Conservation (phyloP, 441 rosid genomes). For the Omphalea diandra region DNA sequence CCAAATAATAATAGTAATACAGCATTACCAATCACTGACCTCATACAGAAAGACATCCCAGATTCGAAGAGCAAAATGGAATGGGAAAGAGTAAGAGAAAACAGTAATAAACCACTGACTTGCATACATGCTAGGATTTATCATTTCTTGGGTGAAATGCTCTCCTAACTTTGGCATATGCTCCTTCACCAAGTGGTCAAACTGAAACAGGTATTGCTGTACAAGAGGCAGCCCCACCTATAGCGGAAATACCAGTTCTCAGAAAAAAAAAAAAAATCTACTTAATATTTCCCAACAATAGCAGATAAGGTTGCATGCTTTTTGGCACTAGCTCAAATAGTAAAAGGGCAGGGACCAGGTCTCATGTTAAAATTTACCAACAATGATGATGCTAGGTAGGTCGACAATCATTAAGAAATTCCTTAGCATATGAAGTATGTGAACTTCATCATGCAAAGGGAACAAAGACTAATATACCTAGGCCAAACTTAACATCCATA, state of each 20-base stretch:
- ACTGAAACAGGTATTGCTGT: slow-evolving; percentile 80
- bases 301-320: not conserved
- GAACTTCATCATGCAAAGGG: not conserved
- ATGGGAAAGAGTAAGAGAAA: slow-evolving; percentile 86
- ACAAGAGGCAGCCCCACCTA: slow-evolving; percentile 96
- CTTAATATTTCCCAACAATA: not conserved
- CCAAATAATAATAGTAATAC: not conserved
- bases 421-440: not conserved
- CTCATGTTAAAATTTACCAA: slow-evolving; percentile 4
- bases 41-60: slow-evolving; percentile 96
- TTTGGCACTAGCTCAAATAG: not conserved
- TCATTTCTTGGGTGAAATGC: slow-evolving; percentile 83
- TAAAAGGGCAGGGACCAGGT: not conserved
- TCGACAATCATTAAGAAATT: not conserved
- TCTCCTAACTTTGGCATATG: slow-evolving; percentile 86
- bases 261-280: not conserved
- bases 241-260: slow-evolving; percentile 11
- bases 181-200: slow-evolving; percentile 73
- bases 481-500: not conserved
- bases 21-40: slow-evolving; percentile 41
- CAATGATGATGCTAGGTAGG: not conserved
- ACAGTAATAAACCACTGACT: slow-evolving; percentile 99
- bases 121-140: slow-evolving; percentile 98
- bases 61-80: slow-evolving; percentile 81
- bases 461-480: not conserved